Conservation (phyloP, 2,329 filamentous ascomycete genomes). For the Cladobotryum protrusum region DNA sequence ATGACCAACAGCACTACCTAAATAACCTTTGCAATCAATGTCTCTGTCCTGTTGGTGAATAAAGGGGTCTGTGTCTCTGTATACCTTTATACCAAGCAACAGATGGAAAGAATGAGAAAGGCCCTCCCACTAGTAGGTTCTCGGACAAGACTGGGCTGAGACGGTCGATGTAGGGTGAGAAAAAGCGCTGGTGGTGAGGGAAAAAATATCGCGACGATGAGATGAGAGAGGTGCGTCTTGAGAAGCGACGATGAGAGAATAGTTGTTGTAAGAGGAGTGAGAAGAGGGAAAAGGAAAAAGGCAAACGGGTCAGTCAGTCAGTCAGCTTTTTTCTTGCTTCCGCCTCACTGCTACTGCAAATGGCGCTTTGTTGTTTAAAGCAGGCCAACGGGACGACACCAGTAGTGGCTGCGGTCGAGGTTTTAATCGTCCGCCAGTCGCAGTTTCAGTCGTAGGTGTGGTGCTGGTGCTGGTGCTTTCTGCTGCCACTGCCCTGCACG, state of each 20-base stretch:
- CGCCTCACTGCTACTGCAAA: background rate
- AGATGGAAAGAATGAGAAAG: too few species aligned
- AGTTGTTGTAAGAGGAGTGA: conserved; percentile 1
- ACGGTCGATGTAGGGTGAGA: too few species aligned
- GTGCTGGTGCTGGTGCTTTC: too few species aligned
- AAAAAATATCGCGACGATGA: background rate
- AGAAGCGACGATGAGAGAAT: background rate
- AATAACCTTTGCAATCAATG: too few species aligned
- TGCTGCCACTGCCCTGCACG: too few species aligned
- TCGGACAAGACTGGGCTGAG: too few species aligned
- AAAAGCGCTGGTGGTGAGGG: too few species aligned
- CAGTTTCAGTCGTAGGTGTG: conserved; percentile 10
- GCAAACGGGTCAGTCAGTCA: conserved; percentile 1
- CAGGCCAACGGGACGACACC: conserved; percentile 15
- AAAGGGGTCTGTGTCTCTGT: too few species aligned
- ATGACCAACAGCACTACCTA: background rate
- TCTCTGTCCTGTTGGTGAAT: too few species aligned
- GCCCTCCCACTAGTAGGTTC: too few species aligned
- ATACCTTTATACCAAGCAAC: too few species aligned
- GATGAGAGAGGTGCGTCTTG: background rate
- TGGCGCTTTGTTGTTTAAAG: conserved; percentile 12
- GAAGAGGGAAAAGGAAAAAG: conserved; percentile 1
- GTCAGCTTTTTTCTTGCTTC: background rate
- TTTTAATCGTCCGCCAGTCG: conserved; percentile 14
- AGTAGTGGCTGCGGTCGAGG: conserved; percentile 18